These are phyloP conservation scores for Agaricales sp. DNA, from an alignment of 1,284 basidiomycete genomes.

Conservation along the genomic window DNA sequence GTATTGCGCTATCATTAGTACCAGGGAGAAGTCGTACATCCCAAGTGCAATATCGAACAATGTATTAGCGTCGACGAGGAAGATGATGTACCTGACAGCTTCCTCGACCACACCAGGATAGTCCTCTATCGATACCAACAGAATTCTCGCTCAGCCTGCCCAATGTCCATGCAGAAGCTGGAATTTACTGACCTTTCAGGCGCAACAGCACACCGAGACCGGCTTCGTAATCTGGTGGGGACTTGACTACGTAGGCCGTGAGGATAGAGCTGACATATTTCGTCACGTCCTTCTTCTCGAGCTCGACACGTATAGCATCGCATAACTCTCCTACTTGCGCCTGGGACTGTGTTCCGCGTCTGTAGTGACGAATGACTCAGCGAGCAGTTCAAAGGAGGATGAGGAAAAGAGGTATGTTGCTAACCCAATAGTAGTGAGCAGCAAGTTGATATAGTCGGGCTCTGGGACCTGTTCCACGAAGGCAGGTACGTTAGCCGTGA, in stretches of 20 bases:
- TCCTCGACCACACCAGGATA: conserved; percentile 82
- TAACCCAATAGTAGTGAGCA: conserved; percentile 79
- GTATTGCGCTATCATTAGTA: conserved; percentile 94
- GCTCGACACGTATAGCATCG: conserved; percentile 64
- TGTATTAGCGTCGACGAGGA: conserved; percentile 88
- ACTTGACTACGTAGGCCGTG: conserved; percentile 89
- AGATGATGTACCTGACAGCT: conserved; percentile 97
- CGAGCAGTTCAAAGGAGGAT: neutral
- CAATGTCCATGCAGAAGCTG: neutral
- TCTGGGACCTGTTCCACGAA: conserved; percentile 86
- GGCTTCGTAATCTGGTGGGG: conserved; percentile 85
- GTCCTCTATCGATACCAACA: conserved; percentile 33
- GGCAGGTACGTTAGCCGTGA: conserved; percentile 49
- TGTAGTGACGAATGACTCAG: conserved; percentile 16
- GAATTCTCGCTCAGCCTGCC: conserved; percentile 2
- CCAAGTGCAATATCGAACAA: conserved; percentile 93
- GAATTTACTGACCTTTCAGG: conserved; percentile 71
- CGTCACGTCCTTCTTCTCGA: conserved; percentile 65
- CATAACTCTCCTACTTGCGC: conserved; percentile 67
- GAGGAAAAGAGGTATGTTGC: conserved; percentile 16
- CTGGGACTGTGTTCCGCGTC: conserved; percentile 45
- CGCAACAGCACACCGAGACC: conserved; percentile 72
- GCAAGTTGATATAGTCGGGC: conserved; percentile 89
- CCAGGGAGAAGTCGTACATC: conserved; percentile 97
- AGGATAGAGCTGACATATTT: conserved; percentile 87